Conservation (phyloP, 2,329 filamentous ascomycete genomes). For the Penicillium italicum region DNA sequence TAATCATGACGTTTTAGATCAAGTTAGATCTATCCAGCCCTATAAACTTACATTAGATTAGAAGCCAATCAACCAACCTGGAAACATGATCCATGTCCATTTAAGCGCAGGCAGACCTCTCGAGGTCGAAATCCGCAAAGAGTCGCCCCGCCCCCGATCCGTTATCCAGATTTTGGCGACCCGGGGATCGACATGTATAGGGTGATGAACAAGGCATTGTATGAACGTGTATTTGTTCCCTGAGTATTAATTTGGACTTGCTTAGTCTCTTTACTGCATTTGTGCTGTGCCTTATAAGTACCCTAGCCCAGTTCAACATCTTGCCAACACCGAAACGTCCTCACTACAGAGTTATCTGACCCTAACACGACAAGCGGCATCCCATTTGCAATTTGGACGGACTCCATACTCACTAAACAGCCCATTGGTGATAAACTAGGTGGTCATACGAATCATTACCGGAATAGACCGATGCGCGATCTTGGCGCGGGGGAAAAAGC, state of each 20-base stretch:
- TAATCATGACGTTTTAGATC: not conserved
- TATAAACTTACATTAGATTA: not conserved
- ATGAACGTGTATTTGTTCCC: not conserved
- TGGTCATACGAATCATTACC: conserved; percentile 18
- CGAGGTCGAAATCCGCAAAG: not conserved
- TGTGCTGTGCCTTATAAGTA: not conserved
- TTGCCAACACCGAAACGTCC: not conserved
- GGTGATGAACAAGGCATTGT: not conserved
- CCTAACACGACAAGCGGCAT: not conserved
- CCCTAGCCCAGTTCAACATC: not conserved
- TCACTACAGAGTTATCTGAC: conserved; percentile 12
- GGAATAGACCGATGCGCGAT: conserved; percentile 6
- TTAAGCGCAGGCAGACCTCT: not conserved
- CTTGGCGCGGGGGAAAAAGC: conserved; percentile 11
- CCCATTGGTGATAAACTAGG: not conserved
- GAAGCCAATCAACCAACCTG: not conserved
- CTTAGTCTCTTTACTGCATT: not conserved
- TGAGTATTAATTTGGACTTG: not conserved
- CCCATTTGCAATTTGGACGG: not conserved
- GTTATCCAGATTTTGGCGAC: not conserved
- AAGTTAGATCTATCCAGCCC: not conserved
- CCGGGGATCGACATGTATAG: not conserved
- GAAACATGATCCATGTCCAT: not conserved
- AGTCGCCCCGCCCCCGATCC: too few relatives aligned
- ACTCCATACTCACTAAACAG: conserved; percentile 1